A percentile compares a stretch with the other conserved stretches of the same genome.
phyloP scores from a whole-genome alignment of 441 rosid genomes.

The Eutrema salsugineum region DNA sequence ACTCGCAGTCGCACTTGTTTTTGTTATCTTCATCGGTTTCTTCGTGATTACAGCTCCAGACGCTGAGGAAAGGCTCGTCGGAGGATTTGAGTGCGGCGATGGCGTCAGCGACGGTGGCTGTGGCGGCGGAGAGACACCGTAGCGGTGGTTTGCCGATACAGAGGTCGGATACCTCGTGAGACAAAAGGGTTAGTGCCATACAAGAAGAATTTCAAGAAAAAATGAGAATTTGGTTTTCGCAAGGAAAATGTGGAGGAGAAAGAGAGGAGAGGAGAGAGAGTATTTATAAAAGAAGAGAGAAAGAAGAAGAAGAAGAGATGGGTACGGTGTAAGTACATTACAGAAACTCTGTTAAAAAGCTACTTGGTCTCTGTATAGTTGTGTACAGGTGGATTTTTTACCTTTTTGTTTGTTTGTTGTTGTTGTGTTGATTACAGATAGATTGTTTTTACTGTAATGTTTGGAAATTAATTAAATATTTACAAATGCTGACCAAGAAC shows the following conservation, averaged over 20 bases:
- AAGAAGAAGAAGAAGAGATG: constrained; percentile 6
- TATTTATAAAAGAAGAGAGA: neutral
- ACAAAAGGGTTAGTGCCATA: constrained; percentile 68
- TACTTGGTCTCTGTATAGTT: constrained; percentile 13
- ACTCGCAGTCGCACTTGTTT: constrained; percentile 48
- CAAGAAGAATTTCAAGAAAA: neutral
- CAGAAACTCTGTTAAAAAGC: neutral
- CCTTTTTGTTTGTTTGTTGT: neutral
- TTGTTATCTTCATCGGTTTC: neutral
- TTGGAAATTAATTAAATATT: neutral
- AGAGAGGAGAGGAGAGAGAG: neutral
- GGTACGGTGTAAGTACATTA: constrained; percentile 25
- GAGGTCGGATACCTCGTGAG: constrained; percentile 67
- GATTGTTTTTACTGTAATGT: neutral
- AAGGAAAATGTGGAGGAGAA: neutral
- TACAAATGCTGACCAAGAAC: neutral
- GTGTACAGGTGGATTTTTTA: constrained; percentile 18
- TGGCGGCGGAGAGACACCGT: constrained; percentile 41
- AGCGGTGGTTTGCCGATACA: constrained; percentile 87
- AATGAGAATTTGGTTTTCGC: neutral
- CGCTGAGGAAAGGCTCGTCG: constrained; percentile 54
- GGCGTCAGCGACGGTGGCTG: constrained; percentile 55
- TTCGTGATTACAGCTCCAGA: constrained; percentile 61
- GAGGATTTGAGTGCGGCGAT: constrained; percentile 49
- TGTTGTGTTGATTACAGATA: neutral